Conservation (phyloP, 371 early-diverging fungal species). For the Mortierella sp. region DNA sequence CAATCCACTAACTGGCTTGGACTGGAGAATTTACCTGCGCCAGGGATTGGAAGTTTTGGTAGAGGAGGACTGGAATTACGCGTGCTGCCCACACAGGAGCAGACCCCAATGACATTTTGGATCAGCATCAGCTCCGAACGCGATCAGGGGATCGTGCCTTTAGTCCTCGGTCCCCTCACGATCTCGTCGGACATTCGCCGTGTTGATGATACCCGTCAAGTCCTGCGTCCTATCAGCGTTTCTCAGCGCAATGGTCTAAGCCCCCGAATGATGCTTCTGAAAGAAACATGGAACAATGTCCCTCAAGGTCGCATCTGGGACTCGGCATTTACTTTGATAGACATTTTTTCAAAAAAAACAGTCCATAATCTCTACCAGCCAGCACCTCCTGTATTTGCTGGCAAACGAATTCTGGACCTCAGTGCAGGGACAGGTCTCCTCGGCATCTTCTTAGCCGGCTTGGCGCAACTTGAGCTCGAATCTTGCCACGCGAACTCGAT, state of each 20-base stretch:
- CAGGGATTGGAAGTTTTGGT: conserved; percentile 61
- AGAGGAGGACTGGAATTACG: conserved; percentile 65
- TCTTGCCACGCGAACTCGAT: background rate
- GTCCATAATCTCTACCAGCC: conserved; percentile 23
- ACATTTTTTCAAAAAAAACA: conserved; percentile 57
- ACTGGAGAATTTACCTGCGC: conserved; percentile 15
- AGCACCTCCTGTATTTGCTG: conserved; percentile 45
- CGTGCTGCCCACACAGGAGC: conserved; percentile 29
- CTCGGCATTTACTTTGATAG: conserved; percentile 67
- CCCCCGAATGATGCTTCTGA: conserved; percentile 58
- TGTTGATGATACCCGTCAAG: conserved; percentile 13
- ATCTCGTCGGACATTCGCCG: background rate
- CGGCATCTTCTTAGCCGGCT: conserved; percentile 63
- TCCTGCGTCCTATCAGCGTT: conserved; percentile 48
- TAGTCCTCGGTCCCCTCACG: conserved; percentile 63
- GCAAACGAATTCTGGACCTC: conserved; percentile 65
- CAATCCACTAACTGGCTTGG: conserved; percentile 37
- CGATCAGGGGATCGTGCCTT: conserved; percentile 53
- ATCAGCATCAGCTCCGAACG: conserved; percentile 32
- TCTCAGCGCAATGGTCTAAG: conserved; percentile 20
- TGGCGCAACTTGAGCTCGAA: conserved; percentile 45
- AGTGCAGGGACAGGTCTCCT: conserved; percentile 73
- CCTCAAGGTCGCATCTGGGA: conserved; percentile 76
- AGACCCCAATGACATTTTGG: conserved; percentile 16
- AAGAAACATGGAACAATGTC: conserved; percentile 70